phyloP scores from a whole-genome alignment of 169 alveolate species.

The Eimeria zaria region DNA sequence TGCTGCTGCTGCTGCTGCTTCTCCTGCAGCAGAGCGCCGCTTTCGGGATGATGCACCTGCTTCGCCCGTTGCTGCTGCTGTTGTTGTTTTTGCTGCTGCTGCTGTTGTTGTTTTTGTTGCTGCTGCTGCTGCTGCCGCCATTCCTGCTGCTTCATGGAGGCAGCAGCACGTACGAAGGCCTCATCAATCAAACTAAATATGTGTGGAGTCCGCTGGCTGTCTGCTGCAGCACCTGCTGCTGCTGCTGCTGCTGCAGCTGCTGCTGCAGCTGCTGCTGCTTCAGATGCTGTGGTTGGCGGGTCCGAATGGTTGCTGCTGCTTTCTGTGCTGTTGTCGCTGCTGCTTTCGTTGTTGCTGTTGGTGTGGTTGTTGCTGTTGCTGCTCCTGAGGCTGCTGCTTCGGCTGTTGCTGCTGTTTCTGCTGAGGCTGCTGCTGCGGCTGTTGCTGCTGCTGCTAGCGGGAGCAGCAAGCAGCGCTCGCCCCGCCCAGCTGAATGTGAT shows the following conservation, averaged over 20 bases:
- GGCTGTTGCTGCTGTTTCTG: background rate
- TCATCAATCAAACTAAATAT: slow-evolving; percentile 34
- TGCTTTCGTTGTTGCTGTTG: background rate
- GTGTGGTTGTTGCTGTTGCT: background rate
- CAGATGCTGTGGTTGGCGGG: background rate
- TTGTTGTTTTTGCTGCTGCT: background rate
- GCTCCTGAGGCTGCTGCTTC: background rate
- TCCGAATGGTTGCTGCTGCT: background rate
- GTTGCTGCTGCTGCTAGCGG: slow-evolving; percentile 18
- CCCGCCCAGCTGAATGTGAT: slow-evolving; percentile 42
- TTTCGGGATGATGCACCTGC: no score
- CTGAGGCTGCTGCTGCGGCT: slow-evolving; percentile 33
- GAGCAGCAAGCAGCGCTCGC: slow-evolving; percentile 9
- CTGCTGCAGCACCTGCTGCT: no score
- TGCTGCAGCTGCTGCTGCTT: slow-evolving; percentile 18
- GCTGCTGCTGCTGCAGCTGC: slow-evolving; percentile 57
- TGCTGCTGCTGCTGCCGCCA: slow-evolving; percentile 16
- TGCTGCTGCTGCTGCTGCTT: slow-evolving; percentile 36
- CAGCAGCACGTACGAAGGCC: slow-evolving; percentile 17
- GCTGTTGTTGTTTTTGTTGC: background rate
- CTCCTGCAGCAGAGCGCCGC: background rate
- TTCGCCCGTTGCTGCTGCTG: background rate
- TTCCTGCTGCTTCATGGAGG: slow-evolving; percentile 57
- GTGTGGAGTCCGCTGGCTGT: slow-evolving; percentile 47
- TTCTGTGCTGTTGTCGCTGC: background rate